These are phyloP conservation scores for Ruellia speciosa DNA, from an alignment of 305 asterid genomes.

Conservation along the genomic window DNA sequence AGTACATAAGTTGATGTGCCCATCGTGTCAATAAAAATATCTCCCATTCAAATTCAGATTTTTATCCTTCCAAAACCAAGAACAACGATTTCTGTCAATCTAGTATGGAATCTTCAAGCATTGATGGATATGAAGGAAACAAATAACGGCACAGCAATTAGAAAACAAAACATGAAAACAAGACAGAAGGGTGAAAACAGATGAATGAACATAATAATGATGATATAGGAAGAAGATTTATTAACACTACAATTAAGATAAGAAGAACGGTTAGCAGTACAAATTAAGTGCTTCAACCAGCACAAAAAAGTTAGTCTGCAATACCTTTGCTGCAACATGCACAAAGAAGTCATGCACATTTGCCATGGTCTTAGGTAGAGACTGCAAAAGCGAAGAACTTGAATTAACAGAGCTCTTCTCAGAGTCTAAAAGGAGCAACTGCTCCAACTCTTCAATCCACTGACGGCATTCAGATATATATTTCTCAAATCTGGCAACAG, in stretches of 20 bases:
- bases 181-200: neutral
- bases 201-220: too few species aligned
- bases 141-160: neutral
- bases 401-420: slow-evolving; percentile 49
- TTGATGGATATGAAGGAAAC: neutral
- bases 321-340: slow-evolving; percentile 56
- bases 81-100: neutral
- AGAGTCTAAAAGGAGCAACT: slow-evolving; percentile 58
- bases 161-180: slow-evolving; percentile 8
- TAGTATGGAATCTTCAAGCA: slow-evolving; percentile 7
- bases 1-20: too few species aligned
- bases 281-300: neutral
- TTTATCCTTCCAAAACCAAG: neutral
- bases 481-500: slow-evolving; percentile 86
- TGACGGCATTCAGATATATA: slow-evolving; percentile 74
- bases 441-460: slow-evolving; percentile 95
- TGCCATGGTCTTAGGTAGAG: slow-evolving; percentile 79
- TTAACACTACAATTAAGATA: neutral
- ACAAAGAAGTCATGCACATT: slow-evolving; percentile 87
- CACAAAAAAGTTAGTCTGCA: neutral
- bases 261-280: too few species aligned
- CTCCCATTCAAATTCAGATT: neutral
- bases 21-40: too few species aligned
- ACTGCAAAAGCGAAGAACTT: slow-evolving; percentile 31
- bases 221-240: too few species aligned